A percentile compares a stretch with the other conserved stretches of the same genome.
Evolutionary conservation across 768 basidiomycete species (phyloP).

Genomic region (Tricholomella constricta): DNA sequence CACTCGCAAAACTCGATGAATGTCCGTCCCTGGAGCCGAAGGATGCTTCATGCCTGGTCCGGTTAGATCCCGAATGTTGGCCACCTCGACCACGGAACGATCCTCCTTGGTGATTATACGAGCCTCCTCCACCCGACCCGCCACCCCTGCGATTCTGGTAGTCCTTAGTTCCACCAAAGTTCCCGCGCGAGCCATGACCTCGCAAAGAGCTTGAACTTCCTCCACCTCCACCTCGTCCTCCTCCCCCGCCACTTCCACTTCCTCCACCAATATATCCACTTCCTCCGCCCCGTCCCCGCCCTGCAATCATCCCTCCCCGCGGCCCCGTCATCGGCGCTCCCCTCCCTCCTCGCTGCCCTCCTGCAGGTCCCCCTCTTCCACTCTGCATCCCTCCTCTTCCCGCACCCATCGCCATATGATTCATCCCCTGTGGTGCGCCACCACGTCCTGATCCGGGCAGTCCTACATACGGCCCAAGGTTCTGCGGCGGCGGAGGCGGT

Average conservation of each 20-base stretch:
- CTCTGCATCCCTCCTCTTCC: conserved; percentile 26
- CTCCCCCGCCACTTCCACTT: conserved; percentile 36
- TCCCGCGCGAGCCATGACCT: conserved; percentile 65
- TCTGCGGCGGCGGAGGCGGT: conserved; percentile 46
- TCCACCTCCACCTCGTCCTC: conserved; percentile 46
- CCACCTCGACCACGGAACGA: conserved; percentile 66
- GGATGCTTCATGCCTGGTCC: conserved; percentile 46
- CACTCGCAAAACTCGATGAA: conserved; percentile 41
- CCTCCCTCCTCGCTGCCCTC: conserved; percentile 46
- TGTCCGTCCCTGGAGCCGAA: conserved; percentile 54
- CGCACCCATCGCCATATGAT: conserved; percentile 34
- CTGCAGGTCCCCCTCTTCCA: conserved; percentile 43
- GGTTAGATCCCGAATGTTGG: conserved; percentile 44
- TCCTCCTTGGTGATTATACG: conserved; percentile 41
- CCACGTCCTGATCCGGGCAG: conserved; percentile 39
- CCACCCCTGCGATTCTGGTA: conserved; percentile 68
- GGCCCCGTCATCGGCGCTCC: conserved; percentile 37
- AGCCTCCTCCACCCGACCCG: conserved; percentile 51
- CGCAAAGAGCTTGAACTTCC: conserved; percentile 52
- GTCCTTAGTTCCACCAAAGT: conserved; percentile 63
- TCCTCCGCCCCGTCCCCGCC: conserved; percentile 43
- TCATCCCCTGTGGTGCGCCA: conserved; percentile 39
- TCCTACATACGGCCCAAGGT: conserved; percentile 37
- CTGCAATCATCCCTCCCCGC: conserved; percentile 50
- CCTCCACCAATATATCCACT: conserved; percentile 35